Percentiles rank a stretch among this genome's conserved stretches.
phyloP scores from a whole-genome alignment of 1,139 yeast genomes.

The Diutina catenulata region DNA sequence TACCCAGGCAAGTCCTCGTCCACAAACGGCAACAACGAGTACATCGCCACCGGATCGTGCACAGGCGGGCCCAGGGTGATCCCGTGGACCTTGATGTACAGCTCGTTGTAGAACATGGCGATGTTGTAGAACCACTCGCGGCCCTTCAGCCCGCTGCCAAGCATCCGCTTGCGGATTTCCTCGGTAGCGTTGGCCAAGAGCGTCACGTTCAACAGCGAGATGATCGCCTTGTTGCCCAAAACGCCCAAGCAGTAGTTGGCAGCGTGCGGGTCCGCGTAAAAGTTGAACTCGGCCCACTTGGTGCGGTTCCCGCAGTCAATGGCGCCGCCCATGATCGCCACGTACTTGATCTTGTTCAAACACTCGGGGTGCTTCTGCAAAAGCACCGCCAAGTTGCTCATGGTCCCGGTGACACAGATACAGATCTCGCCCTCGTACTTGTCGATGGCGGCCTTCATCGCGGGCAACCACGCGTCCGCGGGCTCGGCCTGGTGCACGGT shows the following conservation, averaged over 20 bases:
- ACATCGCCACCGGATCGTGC: slow-evolving; percentile 73
- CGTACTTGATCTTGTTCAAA: slow-evolving; percentile 29
- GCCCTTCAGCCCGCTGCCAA: slow-evolving; percentile 22
- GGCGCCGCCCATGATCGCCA: slow-evolving; percentile 75
- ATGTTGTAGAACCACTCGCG: slow-evolving; percentile 48
- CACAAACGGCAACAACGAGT: slow-evolving; percentile 39
- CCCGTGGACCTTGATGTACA: slow-evolving; percentile 34
- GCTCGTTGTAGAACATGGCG: slow-evolving; percentile 33
- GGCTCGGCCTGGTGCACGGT: slow-evolving; percentile 16
- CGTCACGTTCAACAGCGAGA: slow-evolving; percentile 63
- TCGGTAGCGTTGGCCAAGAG: slow-evolving; percentile 53
- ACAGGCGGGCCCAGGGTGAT: slow-evolving; percentile 57
- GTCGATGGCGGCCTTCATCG: slow-evolving; percentile 40
- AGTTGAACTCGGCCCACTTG: slow-evolving; percentile 65
- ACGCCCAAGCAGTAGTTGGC: slow-evolving; percentile 41
- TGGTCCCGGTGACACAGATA: slow-evolving; percentile 58
- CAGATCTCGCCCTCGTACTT: slow-evolving; percentile 35
- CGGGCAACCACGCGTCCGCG: slow-evolving; percentile 40
- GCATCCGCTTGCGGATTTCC: slow-evolving; percentile 24
- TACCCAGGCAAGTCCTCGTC: slow-evolving; percentile 6
- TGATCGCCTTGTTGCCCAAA: slow-evolving; percentile 35
- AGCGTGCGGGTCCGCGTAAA: slow-evolving; percentile 68
- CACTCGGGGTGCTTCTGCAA: slow-evolving; percentile 41
- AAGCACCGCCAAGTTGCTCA: slow-evolving; percentile 56
- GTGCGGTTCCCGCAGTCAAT: slow-evolving; percentile 35